Conservation (phyloP, 106 monocot species). For the Dioscorea alata region DNA sequence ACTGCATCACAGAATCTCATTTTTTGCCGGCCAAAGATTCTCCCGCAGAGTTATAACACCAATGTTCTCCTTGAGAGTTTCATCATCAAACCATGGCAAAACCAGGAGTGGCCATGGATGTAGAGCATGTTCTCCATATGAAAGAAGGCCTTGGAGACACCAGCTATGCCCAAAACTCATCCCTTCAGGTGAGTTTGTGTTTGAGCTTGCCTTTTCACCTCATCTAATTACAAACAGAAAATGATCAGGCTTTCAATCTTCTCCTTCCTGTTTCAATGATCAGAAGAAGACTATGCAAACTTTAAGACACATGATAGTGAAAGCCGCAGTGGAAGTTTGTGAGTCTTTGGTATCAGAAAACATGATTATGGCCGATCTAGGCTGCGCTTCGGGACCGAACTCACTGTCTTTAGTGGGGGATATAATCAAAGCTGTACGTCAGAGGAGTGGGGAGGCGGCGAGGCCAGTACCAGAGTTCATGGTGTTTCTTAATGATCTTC, state of each 20-base stretch:
- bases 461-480: slow-evolving; percentile 36
- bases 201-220: no score
- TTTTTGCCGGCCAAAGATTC: no score
- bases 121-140: not conserved
- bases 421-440: slow-evolving; percentile 29
- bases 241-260: not conserved
- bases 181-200: not conserved
- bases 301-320: slow-evolving; percentile 38
- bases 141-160: slow-evolving; percentile 1
- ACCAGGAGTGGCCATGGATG: not conserved
- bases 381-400: slow-evolving; percentile 63
- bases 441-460: slow-evolving; percentile 8
- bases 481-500: slow-evolving; percentile 67
- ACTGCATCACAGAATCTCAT: no score
- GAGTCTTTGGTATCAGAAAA: slow-evolving; percentile 14
- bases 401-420: slow-evolving; percentile 23
- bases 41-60: no score
- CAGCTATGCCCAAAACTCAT: slow-evolving; percentile 2
- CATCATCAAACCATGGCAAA: no score
- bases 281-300: slow-evolving; percentile 39
- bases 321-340: slow-evolving; percentile 29
- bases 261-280: not conserved
- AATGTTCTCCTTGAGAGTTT: no score
- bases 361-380: slow-evolving; percentile 51
- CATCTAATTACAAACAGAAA: not conserved